Conservation (phyloP, 2,329 filamentous ascomycete genomes). For the Septoria linicola region DNA sequence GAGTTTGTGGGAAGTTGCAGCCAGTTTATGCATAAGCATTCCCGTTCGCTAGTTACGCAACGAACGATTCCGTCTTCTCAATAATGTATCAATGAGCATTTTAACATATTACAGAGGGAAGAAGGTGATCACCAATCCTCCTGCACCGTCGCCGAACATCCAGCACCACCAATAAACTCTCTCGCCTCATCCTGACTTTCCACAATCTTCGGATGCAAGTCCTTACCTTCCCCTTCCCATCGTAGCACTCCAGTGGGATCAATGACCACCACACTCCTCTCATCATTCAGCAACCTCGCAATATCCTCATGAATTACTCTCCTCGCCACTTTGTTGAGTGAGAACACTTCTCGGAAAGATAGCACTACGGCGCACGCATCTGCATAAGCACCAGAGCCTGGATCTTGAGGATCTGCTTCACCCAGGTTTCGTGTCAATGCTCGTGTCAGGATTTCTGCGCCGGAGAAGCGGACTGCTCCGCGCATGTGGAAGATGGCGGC, state of each 20-base stretch:
- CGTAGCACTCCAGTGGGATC: constrained; percentile 24
- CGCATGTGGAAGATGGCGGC: constrained; percentile 28
- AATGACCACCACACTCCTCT: constrained; percentile 23
- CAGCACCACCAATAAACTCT: constrained; percentile 27
- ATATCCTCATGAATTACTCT: constrained; percentile 26
- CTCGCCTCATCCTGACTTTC: constrained; percentile 21
- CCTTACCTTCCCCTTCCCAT: constrained; percentile 24
- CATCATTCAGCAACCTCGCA: constrained; percentile 19
- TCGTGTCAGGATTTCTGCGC: constrained; percentile 27
- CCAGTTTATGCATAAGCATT: constrained; percentile 32
- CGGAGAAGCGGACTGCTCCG: constrained; percentile 28
- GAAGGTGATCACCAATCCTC: constrained; percentile 22
- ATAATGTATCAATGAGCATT: no score
- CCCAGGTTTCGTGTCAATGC: constrained; percentile 24
- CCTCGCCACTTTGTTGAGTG: constrained; percentile 27
- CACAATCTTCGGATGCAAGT: constrained; percentile 24
- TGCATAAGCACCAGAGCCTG: constrained; percentile 24
- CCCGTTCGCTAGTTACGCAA: no score
- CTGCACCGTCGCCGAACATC: constrained; percentile 22
- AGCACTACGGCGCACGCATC: constrained; percentile 29
- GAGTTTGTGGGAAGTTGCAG: constrained; percentile 37
- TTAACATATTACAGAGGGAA: no score
- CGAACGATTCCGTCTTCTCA: no score
- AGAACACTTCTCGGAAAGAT: constrained; percentile 29
- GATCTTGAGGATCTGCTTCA: constrained; percentile 19